These are phyloP conservation scores for Xerocomellus dryophilus DNA, from an alignment of 768 basidiomycete species.

Conservation along the genomic window DNA sequence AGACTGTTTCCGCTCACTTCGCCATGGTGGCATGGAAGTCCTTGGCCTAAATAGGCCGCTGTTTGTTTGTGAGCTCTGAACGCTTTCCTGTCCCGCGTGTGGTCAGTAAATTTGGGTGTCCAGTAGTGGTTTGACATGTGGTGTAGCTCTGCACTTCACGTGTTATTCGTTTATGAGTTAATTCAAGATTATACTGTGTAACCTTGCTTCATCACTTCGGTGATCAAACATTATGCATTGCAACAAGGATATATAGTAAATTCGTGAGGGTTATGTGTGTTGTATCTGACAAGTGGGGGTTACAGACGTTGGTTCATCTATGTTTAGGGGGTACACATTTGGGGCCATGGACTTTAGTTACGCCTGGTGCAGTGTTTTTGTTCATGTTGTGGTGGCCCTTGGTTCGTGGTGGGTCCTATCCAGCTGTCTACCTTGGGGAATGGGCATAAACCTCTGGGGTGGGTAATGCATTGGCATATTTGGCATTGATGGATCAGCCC, in stretches of 20 bases:
- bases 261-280: too few relatives aligned
- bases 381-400: neutral
- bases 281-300: too few relatives aligned
- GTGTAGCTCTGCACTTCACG: too few relatives aligned
- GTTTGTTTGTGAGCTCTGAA: neutral
- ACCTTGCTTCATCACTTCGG: too few relatives aligned
- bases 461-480: neutral
- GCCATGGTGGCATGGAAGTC: neutral
- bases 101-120: constrained; percentile 5
- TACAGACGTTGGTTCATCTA: too few relatives aligned
- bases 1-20: neutral
- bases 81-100: constrained; percentile 6
- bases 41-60: constrained; percentile 9
- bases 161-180: too few relatives aligned
- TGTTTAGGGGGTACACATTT: too few relatives aligned
- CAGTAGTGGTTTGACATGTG: too few relatives aligned
- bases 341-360: too few relatives aligned
- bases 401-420: neutral
- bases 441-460: neutral
- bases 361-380: neutral
- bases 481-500: neutral
- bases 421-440: neutral
- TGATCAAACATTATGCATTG: too few relatives aligned
- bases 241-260: too few relatives aligned
- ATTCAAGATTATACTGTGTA: too few relatives aligned